These are phyloP conservation scores for Nakazawaea molendinolei DNA, from an alignment of 805 yeast genomes.

Conservation along the genomic window DNA sequence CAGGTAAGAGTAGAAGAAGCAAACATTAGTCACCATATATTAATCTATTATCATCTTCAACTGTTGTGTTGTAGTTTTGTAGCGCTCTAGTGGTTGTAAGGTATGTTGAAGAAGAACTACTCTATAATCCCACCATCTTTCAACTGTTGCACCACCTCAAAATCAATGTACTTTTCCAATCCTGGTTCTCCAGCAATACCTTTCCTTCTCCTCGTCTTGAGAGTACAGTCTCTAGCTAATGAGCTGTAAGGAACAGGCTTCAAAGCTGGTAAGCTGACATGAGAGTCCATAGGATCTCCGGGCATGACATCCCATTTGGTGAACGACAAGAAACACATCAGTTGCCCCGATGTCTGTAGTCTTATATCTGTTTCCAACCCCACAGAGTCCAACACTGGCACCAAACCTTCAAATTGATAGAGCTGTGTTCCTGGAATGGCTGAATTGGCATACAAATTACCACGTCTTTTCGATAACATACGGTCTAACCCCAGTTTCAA, in stretches of 20 bases:
- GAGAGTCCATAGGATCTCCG: constrained; percentile 82
- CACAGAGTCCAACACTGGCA: constrained; percentile 87
- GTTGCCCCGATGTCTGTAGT: constrained; percentile 71
- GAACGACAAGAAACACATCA: constrained; percentile 61
- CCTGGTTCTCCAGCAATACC: constrained; percentile 74
- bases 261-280: constrained; percentile 56
- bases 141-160: constrained; percentile 47
- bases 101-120: no score
- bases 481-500: constrained; percentile 18
- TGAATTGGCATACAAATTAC: constrained; percentile 37
- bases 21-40: constrained; percentile 17
- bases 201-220: constrained; percentile 84
- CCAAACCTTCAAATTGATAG: constrained; percentile 47
- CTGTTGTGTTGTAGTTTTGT: background rate
- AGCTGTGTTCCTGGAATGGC: constrained; percentile 67
- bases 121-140: constrained; percentile 22
- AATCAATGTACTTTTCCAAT: constrained; percentile 60
- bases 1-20: constrained; percentile 50
- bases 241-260: constrained; percentile 67
- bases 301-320: constrained; percentile 75
- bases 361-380: constrained; percentile 88
- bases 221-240: constrained; percentile 80
- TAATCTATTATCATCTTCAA: background rate
- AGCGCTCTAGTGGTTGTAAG: background rate
- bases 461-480: constrained; percentile 61